Evolutionary conservation across 495 filamentous ascomycete genomes (phyloP), one percentile per base, ranked within the genome.

Genomic region (Neurospora sp.): DNA sequence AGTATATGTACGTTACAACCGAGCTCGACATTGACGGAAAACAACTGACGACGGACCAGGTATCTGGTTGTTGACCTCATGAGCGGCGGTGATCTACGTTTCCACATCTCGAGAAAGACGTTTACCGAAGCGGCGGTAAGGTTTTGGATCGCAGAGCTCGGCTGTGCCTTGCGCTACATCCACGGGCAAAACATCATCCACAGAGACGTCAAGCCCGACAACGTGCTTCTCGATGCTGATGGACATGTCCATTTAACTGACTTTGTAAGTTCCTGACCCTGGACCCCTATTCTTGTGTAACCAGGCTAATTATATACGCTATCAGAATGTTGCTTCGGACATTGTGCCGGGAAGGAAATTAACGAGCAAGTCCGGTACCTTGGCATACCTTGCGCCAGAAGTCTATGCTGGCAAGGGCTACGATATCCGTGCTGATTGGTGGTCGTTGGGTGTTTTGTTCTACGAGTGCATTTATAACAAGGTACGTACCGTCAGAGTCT

Each of bases 381-480:
- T 98, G 53, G 96, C 96, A 61, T 99, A 99, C 80, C 88, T 99
- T 3, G 96, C 96, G 3, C 96, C 96, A 1, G 96, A 99, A 78
- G 96, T 98, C 35, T 99, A 98, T 74, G 88, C 89, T 74, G 96
- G 94, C 35, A 87, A 86, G 46, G 96, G 95, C 10, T 99, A 99
- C 77, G 87, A 89, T 71, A 88, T 87, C 31, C 93, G 96, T 77
- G 94, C 96, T 14, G 96, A 99, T 81, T 99, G 96, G 96, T 99
- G 96, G 96, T 97, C 95, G 16, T 80, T 99, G 35, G 96, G 96
- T 40, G 96, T 99, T 65, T 89, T 95, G 3, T 97, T 98, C 80
- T 99, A 97, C 82, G 96, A 99, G 82, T 98, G 96, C 86, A 97
- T 99, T 68, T 99, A 98, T 83, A 98, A 96, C 82, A 98, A 96